Evolutionary conservation across 2,329 filamentous ascomycete species (phyloP), one percentile per base, ranked within the genome.

Genomic region (Pestalotiopsis sp.): DNA sequence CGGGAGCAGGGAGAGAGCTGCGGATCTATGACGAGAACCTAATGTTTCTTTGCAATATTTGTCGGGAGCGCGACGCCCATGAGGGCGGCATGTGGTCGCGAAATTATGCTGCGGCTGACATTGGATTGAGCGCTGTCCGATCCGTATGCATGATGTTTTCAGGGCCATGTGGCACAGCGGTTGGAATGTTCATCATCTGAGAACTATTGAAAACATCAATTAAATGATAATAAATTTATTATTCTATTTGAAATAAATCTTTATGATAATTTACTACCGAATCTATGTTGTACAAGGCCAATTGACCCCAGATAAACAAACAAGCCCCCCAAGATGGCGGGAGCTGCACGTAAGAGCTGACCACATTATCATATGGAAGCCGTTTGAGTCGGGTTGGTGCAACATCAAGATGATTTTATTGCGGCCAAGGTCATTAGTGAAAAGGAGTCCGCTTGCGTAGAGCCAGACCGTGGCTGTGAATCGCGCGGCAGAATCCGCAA

Each of bases 301-400:
- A 17, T 23, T 62, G n/a, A 38, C 25, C 25, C 59, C 59, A 36
- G n/a, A 62, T 38, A 41, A 62, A 11, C 27, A 62, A 23, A 11
- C 39, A 23, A 31, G 49, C 23, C 12, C 31, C 31, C 25, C 45
- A 39, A 58, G 27, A 39, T 45, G 14, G 52, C 63, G 20, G 17
- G 20, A 11, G 31, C n/a, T 66, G 14, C 41, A 66, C 49, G 63
- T 66, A 27, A 66, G 63, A 66, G 41, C 63, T 66, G 41, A 66
- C 63, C 45, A 57, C 61, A 38, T 13, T n/a, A 61, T 25, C 45
- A 45, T 31, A n/a, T 14, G 52, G 45, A 25, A 38, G 25, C n/a
- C 63, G 27, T 56, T 56, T 66, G 45, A 56, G 38, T 56, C 12
- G 2, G 7, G 31, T 58, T 36, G n/a, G 63, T 65, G 63, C 45